Conservation (phyloP, 148 eudicot species). For the Arctostaphylos glauca region DNA sequence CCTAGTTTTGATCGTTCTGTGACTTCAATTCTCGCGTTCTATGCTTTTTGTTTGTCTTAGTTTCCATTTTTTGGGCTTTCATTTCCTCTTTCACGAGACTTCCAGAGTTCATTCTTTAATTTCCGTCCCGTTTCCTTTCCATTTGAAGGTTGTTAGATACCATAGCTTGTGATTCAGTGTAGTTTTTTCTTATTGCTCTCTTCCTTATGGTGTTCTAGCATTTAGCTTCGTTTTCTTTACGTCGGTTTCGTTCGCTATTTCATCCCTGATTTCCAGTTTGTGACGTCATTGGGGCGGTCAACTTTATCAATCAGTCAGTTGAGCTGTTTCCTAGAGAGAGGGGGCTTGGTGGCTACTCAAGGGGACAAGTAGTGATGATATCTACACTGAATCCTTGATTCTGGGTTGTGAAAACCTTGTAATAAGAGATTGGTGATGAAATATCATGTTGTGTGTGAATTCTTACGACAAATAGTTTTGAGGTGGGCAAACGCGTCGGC, state of each 20-base stretch:
- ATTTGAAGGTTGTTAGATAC: not conserved
- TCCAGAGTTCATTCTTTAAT: not conserved
- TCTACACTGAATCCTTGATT: not conserved
- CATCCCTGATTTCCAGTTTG: not conserved
- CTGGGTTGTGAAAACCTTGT: not conserved
- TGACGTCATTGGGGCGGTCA: not conserved
- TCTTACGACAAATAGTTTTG: not conserved
- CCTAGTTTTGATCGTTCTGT: not conserved
- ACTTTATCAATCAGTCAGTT: not conserved
- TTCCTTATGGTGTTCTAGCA: not conserved
- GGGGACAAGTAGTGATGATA: not conserved
- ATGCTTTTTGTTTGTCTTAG: not conserved
- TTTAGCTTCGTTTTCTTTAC: not conserved
- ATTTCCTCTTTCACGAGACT: not conserved
- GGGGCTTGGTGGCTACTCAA: not conserved
- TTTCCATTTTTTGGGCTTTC: not conserved
- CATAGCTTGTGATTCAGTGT: not conserved
- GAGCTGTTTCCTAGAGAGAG: constrained; percentile 1
- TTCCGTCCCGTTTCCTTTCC: not conserved
- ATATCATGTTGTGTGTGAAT: not conserved
- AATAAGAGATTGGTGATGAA: not conserved
- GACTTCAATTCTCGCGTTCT: not conserved
- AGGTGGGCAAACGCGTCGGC: not conserved
- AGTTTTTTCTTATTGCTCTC: not conserved
- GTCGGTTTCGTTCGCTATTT: not conserved